Conservation (phyloP, 2,329 filamentous ascomycete genomes). For the Dothistroma pini region DNA sequence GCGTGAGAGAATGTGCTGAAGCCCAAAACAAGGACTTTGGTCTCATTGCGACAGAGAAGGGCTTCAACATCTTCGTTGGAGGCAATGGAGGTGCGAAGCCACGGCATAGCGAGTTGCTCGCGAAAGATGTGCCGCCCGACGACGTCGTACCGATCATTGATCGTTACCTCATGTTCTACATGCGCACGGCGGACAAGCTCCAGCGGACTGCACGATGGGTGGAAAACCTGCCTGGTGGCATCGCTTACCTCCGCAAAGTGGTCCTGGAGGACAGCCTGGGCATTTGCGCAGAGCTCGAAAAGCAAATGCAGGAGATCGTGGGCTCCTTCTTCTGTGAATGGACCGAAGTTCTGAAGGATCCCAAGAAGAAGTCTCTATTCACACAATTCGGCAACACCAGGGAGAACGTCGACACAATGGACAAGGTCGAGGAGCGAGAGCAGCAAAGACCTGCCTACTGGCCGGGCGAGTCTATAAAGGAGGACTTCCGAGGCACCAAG, state of each 20-base stretch:
- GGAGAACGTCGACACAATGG: constrained; percentile 64
- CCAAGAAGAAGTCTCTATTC: constrained; percentile 66
- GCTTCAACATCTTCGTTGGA: constrained; percentile 87
- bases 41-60: constrained; percentile 86
- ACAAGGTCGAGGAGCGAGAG: constrained; percentile 66
- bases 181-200: constrained; percentile 84
- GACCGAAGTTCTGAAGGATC: constrained; percentile 73
- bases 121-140: constrained; percentile 78
- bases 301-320: constrained; percentile 83
- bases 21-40: constrained; percentile 93
- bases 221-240: constrained; percentile 76
- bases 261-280: constrained; percentile 82
- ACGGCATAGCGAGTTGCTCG: constrained; percentile 74
- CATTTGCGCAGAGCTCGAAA: constrained; percentile 77
- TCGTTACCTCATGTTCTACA: constrained; percentile 89
- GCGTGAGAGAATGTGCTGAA: constrained; percentile 89
- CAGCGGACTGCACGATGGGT: constrained; percentile 88
- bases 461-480: constrained; percentile 62
- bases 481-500: constrained; percentile 68
- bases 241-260: constrained; percentile 77
- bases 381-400: constrained; percentile 78
- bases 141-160: constrained; percentile 82
- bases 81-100: constrained; percentile 88
- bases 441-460: constrained; percentile 75
- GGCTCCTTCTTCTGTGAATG: constrained; percentile 87